Base-by-base conservation (phyloP, 805 yeast species). In the Saccharomycodes ludwigii region DNA sequence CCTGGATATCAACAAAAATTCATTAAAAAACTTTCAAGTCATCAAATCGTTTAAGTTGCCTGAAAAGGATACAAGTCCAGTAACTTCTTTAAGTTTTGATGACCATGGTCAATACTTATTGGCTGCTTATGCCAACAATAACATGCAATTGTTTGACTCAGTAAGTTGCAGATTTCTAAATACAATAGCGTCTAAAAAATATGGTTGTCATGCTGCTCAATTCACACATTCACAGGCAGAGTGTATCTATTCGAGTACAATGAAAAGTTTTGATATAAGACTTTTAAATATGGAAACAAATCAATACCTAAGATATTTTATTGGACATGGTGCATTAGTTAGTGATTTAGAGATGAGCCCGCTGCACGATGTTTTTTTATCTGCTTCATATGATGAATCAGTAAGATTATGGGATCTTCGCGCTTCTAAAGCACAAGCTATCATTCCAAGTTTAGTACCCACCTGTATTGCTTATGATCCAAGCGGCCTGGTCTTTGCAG, bases 381-480 rank as follows among this genome's bases (percentile, higher is more conserved):
- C 81, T 26, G 65, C 86, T 0, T 69, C 94, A 0, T 52, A 68
- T 35, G 98, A 91, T 51, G 68, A 76, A 33, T 73, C 94, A 0
- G 80, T 85, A 1, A 71, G 91, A 40, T 42, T 81, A 5, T 91
- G 98, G 98, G 97, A 91, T 55, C 51, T 80, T 17, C 61, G 88
- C 41, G 63, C 78, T 0, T 62, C 81, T 2, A 65, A 70, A 35
- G 70, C 79, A 13, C 75, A 71, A 36, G 91, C 93, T 1, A 56
- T 66, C 4, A 47, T 76, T 16, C 71, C 70, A 15, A 63, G 69
- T 22, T 67, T 72, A 11, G 62, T 65, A 10, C 74, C 81, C 7
- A 56, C 66, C 4, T 54, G 73, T 18, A 61, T 77, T 9, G 80
- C 91, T 1, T 71, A 74, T 42, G 97, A 88, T 55, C 91, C 95